A percentile compares a stretch with the other conserved stretches of the same genome.
Evolutionary conservation across 306 rosid genomes (phyloP).

Genomic region (Acmispon strigosus): DNA sequence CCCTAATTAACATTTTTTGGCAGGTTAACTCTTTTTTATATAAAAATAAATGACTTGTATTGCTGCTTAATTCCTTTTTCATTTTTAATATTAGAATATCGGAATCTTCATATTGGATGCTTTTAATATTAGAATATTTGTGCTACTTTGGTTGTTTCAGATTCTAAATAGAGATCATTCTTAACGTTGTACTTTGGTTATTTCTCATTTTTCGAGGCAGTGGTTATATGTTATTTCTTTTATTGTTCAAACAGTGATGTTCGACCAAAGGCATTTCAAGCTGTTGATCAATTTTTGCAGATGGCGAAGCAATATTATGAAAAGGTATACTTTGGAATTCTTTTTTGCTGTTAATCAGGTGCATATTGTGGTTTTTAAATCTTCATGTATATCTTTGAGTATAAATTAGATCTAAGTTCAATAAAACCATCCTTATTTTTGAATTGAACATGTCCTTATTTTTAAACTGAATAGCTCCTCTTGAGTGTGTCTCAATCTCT

Average conservation of each 20-base stretch:
- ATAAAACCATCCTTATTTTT: too few species aligned
- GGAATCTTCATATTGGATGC: conserved; percentile 6
- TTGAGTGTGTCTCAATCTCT: neutral
- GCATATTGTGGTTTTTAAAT: neutral
- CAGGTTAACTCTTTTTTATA: neutral
- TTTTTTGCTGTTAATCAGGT: conserved; percentile 20
- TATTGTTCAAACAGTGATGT: conserved; percentile 68
- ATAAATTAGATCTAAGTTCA: conserved; percentile 12
- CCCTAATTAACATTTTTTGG: neutral
- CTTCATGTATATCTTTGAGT: neutral
- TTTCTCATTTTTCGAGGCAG: neutral
- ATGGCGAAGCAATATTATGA: conserved; percentile 73
- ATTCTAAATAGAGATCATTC: conserved; percentile 18
- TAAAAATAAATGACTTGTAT: neutral
- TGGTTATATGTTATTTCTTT: conserved; percentile 12
- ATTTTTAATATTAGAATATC: neutral
- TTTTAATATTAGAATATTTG: neutral
- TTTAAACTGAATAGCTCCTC: neutral
- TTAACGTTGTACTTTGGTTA: neutral
- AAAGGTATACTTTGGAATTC: conserved; percentile 49
- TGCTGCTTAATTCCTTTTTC: neutral
- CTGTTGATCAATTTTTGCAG: conserved; percentile 87
- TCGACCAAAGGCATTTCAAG: conserved; percentile 87
- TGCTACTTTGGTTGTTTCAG: conserved; percentile 13
- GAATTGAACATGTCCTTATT: too few species aligned